Evolutionary conservation across 1,139 yeast species (phyloP).

Genomic region (Lodderomyces metapsilosis): DNA sequence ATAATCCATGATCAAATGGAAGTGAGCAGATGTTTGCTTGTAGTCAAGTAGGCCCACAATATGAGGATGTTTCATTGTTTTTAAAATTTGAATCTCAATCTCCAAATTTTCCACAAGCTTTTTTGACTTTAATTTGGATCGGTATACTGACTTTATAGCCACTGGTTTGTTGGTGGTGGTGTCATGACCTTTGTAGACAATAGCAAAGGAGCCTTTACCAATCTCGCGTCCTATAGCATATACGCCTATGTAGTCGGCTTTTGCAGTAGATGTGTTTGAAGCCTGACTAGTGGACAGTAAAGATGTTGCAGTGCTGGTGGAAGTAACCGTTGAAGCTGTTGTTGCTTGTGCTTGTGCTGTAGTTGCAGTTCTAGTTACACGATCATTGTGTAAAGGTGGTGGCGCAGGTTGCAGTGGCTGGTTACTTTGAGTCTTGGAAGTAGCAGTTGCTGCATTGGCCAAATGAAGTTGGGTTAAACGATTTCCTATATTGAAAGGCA

Average conservation of each 20-base stretch:
- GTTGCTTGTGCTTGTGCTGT: background rate
- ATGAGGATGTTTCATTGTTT: constrained; percentile 88
- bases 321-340: constrained; percentile 2
- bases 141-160: constrained; percentile 65
- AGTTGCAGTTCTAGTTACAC: background rate
- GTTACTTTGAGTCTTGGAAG: background rate
- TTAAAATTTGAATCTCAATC: constrained; percentile 82
- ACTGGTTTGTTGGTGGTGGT: constrained; percentile 46
- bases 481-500: background rate
- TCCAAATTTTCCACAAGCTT: constrained; percentile 87
- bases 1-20: constrained; percentile 94
- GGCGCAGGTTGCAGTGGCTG: background rate
- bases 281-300: background rate
- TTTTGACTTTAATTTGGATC: constrained; percentile 80
- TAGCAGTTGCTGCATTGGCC: background rate
- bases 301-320: constrained; percentile 1
- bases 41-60: constrained; percentile 84
- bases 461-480: background rate
- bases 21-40: constrained; percentile 73
- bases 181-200: constrained; percentile 46
- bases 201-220: constrained; percentile 53
- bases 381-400: background rate
- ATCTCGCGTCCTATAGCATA: constrained; percentile 46
- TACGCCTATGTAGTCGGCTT: constrained; percentile 21
- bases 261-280: background rate